Conservation (phyloP, 768 basidiomycete species). For the Boletus tylopilopsis region DNA sequence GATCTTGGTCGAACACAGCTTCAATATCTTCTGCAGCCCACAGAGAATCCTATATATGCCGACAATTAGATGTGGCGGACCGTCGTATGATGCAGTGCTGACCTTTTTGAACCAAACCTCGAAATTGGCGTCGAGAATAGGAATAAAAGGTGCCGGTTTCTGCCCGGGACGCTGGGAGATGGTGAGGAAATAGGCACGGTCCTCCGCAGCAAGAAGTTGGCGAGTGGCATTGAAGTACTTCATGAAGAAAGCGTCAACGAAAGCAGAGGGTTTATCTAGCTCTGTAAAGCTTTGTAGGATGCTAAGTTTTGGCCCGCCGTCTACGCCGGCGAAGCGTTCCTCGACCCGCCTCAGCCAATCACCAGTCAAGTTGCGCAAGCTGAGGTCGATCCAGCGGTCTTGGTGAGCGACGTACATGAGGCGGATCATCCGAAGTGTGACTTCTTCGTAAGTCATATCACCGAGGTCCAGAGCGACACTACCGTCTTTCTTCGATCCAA, state of each 20-base stretch:
- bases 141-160: constrained; percentile 98
- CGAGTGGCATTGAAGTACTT: constrained; percentile 76
- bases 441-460: constrained; percentile 99
- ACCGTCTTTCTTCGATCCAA: constrained; percentile 94
- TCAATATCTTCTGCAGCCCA: constrained; percentile 99
- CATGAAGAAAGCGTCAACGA: constrained; percentile 80
- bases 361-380: constrained; percentile 88
- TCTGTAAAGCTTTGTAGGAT: constrained; percentile 78
- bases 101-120: constrained; percentile 99
- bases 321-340: constrained; percentile 91
- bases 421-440: constrained; percentile 84
- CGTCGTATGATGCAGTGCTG: constrained; percentile 11
- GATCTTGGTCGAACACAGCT: constrained; percentile 98
- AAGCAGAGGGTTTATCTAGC: constrained; percentile 77
- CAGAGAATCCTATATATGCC: constrained; percentile 71
- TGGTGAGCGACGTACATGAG: constrained; percentile 94
- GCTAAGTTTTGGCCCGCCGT: constrained; percentile 78
- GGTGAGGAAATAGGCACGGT: constrained; percentile 92
- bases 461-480: constrained; percentile 78
- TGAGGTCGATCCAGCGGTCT: constrained; percentile 89
- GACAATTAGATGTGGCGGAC: constrained; percentile 8
- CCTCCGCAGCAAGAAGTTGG: constrained; percentile 90
- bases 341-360: constrained; percentile 97
- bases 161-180: constrained; percentile 95
- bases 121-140: constrained; percentile 87